Evolutionary conservation across 257 asterid species (phyloP).

Genomic region (Primulina eburnea): DNA sequence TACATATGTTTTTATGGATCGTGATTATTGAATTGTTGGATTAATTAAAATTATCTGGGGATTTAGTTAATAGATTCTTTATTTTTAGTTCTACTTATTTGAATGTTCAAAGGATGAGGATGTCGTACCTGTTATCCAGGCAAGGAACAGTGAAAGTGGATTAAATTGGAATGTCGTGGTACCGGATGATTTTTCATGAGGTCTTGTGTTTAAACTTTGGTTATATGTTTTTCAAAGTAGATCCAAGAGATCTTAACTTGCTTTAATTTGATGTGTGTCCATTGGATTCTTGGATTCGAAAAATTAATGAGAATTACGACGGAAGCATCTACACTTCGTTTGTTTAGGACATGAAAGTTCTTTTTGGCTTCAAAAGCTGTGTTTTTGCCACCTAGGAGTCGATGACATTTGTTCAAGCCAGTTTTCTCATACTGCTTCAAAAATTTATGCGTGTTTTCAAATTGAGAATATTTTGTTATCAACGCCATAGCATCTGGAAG

Average conservation of each 20-base stretch:
- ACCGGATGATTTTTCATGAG: conserved; percentile 5
- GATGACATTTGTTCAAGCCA: background rate
- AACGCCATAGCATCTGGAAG: conserved; percentile 1
- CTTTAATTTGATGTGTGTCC: conserved; percentile 24
- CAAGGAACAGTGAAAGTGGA: background rate
- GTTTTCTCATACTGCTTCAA: background rate
- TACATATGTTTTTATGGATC: conserved; percentile 2
- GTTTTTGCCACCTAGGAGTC: background rate
- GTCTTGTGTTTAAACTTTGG: conserved; percentile 19
- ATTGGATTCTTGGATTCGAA: conserved; percentile 13
- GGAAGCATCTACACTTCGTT: background rate
- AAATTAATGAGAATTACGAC: background rate
- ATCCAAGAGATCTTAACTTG: conserved; percentile 2
- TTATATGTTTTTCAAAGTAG: conserved; percentile 1
- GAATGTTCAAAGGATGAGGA: conserved; percentile 13
- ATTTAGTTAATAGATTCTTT: conserved; percentile 12
- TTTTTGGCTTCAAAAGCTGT: conserved; percentile 5
- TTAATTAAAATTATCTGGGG: background rate
- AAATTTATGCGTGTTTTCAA: background rate
- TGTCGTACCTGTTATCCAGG: background rate
- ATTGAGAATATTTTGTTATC: background rate
- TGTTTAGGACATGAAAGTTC: conserved; percentile 1
- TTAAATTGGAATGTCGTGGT: background rate
- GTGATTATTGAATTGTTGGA: background rate
- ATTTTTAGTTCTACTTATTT: conserved; percentile 14